Evolutionary conservation across 768 basidiomycete genomes (phyloP).

Genomic region (Pleurotus cornucopiae): DNA sequence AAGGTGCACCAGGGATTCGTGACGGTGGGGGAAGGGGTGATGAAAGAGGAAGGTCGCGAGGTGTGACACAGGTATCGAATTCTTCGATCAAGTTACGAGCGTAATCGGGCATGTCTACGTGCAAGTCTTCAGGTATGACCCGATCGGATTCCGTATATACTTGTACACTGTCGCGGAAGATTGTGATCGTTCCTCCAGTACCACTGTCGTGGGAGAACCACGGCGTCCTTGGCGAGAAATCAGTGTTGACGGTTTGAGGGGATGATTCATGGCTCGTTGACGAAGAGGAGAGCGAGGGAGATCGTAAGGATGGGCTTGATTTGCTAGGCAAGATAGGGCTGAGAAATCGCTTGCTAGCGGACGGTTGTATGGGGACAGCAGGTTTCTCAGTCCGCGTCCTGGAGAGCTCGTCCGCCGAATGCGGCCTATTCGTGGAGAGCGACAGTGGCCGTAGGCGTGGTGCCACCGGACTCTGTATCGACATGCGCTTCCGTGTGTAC

Average conservation of each 20-base stretch:
- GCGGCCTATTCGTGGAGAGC: background rate
- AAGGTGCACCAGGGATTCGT: background rate
- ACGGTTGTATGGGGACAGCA: background rate
- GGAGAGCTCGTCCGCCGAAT: background rate
- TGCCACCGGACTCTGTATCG: background rate
- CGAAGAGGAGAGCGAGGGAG: background rate
- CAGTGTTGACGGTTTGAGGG: background rate
- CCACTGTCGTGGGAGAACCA: background rate
- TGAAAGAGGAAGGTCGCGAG: background rate
- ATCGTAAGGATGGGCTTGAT: background rate
- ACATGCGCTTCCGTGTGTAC: background rate
- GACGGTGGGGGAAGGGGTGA: background rate
- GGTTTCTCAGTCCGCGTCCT: no score
- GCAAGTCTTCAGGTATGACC: background rate
- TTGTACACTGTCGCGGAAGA: background rate
- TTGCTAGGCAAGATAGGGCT: background rate
- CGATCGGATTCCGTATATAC: background rate
- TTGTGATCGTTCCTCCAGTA: background rate
- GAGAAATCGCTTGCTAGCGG: background rate
- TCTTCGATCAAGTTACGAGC: constrained; percentile 3
- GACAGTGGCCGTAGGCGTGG: constrained; percentile 1
- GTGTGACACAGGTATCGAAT: background rate
- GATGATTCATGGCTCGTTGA: constrained; percentile 3
- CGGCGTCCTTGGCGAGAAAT: constrained; percentile 1
- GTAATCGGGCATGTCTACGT: constrained; percentile 6